Evolutionary conservation across 1,284 basidiomycete species (phyloP).

Genomic region (Ceratobasidium sp.): DNA sequence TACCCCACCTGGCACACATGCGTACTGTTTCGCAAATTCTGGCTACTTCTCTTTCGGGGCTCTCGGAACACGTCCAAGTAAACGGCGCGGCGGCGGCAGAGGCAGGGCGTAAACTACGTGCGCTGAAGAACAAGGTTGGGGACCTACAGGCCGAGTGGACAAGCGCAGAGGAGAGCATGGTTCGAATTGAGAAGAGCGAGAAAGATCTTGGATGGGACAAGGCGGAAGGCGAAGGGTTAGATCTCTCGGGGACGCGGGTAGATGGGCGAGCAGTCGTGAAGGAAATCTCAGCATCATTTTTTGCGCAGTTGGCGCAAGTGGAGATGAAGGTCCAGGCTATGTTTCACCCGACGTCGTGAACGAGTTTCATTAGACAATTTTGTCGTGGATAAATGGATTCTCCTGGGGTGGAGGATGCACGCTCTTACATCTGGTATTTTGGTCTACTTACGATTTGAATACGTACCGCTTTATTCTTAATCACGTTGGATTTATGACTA

Average conservation of each 20-base stretch:
- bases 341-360: slow-evolving; percentile 6
- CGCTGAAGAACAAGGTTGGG: slow-evolving; percentile 80
- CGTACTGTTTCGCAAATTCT: slow-evolving; percentile 76
- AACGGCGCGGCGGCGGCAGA: slow-evolving; percentile 83
- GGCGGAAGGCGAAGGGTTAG: slow-evolving; percentile 49
- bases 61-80: slow-evolving; percentile 87
- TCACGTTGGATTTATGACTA: slow-evolving; percentile 26
- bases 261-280: slow-evolving; percentile 75
- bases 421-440: slow-evolving; percentile 6
- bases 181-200: slow-evolving; percentile 81
- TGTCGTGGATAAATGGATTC: too few relatives aligned
- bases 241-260: slow-evolving; percentile 54
- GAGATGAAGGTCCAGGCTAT: slow-evolving; percentile 78
- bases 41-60: slow-evolving; percentile 73
- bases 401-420: too few relatives aligned
- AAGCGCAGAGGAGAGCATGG: slow-evolving; percentile 77
- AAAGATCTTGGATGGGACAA: slow-evolving; percentile 63
- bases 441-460: slow-evolving; percentile 8
- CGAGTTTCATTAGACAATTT: slow-evolving; percentile 3
- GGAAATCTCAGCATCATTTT: slow-evolving; percentile 78
- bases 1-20: slow-evolving; percentile 72
- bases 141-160: slow-evolving; percentile 82
- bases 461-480: slow-evolving; percentile 8
- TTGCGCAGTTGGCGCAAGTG: slow-evolving; percentile 73
- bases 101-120: slow-evolving; percentile 81